phyloP scores from a whole-genome alignment of 2,329 filamentous ascomycete species.

The Paracorniculantispora psalliotae region DNA sequence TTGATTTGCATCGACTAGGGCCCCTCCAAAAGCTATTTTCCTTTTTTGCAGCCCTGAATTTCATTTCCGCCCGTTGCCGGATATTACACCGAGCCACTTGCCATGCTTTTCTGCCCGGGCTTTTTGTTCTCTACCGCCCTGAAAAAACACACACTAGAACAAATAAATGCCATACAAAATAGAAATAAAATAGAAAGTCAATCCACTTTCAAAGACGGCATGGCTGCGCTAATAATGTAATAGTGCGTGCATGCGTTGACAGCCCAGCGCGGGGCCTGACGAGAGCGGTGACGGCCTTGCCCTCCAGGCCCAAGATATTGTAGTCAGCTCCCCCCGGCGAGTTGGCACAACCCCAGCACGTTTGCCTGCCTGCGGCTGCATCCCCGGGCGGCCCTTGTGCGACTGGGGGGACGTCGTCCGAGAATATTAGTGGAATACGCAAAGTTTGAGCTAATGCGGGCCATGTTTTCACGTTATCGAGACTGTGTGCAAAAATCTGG shows the following conservation, averaged over 20 bases:
- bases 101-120: neutral
- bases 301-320: neutral
- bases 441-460: neutral
- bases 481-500: neutral
- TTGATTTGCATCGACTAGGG: slow-evolving; percentile 1
- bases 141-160: too few relatives aligned
- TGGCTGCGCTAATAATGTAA: neutral
- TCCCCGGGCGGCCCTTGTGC: neutral
- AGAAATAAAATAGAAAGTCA: too few relatives aligned
- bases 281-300: slow-evolving; percentile 1
- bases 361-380: neutral
- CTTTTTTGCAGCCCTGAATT: neutral
- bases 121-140: too few relatives aligned
- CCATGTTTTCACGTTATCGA: neutral
- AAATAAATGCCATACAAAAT: too few relatives aligned
- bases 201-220: too few relatives aligned
- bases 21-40: neutral
- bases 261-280: neutral
- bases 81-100: neutral
- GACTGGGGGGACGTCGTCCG: neutral
- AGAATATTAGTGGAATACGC: too few relatives aligned
- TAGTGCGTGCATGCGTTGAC: neutral
- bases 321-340: neutral
- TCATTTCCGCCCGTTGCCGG: slow-evolving; percentile 7
- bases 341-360: neutral